phyloP scores from a whole-genome alignment of 2,329 filamentous ascomycete genomes.

The Hymenoscyphus repandus region DNA sequence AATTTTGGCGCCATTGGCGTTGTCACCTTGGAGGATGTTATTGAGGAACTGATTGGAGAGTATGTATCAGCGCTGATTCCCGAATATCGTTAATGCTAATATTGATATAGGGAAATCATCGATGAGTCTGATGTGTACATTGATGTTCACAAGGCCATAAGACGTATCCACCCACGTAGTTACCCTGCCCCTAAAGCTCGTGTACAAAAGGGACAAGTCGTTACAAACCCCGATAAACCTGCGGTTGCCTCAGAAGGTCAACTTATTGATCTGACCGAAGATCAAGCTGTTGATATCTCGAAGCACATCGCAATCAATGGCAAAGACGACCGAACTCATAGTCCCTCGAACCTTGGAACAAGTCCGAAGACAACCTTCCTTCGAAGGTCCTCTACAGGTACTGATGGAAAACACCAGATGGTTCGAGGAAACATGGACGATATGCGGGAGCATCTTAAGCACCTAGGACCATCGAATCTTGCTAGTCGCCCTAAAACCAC shows the following conservation, averaged over 20 bases:
- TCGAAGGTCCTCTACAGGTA: constrained; percentile 50
- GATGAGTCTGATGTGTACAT: constrained; percentile 98
- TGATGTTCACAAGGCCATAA: constrained; percentile 96
- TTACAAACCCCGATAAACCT: constrained; percentile 40
- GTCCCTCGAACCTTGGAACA: constrained; percentile 19
- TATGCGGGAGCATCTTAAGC: constrained; percentile 58
- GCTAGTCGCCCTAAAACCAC: constrained; percentile 60
- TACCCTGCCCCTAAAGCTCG: constrained; percentile 60
- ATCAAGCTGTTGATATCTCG: constrained; percentile 13
- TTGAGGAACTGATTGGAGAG: constrained; percentile 98
- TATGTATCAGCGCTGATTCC: constrained; percentile 43
- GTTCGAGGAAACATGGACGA: constrained; percentile 58
- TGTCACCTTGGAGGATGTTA: constrained; percentile 94
- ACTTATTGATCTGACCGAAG: constrained; percentile 42
- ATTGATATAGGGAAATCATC: constrained; percentile 75
- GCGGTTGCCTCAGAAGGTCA: constrained; percentile 31
- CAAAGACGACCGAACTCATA: constrained; percentile 11
- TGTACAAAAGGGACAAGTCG: constrained; percentile 50
- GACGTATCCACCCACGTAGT: constrained; percentile 55
- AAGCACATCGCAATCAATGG: constrained; percentile 12
- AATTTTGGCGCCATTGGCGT: constrained; percentile 87
- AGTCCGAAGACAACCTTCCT: constrained; percentile 48
- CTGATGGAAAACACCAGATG: constrained; percentile 50
- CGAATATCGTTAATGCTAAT: not conserved
- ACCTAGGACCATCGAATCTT: constrained; percentile 62